phyloP scores from a whole-genome alignment of 345 rosid genomes.

The Rhizophora mangle region DNA sequence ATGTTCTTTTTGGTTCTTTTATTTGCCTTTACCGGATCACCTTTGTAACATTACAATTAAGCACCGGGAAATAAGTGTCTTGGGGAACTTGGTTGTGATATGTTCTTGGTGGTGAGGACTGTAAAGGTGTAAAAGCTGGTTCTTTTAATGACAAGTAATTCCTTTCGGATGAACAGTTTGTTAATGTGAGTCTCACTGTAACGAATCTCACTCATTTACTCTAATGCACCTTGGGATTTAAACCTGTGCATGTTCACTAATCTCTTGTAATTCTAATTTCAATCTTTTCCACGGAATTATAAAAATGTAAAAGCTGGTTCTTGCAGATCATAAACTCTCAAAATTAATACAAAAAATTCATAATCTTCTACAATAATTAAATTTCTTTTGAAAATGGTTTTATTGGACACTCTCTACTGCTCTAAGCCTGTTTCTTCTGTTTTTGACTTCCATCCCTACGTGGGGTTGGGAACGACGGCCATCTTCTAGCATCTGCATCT shows the following conservation, averaged over 20 bases:
- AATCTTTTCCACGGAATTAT: no score
- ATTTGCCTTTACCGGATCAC: conserved; percentile 27
- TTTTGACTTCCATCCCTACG: background rate
- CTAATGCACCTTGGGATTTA: no score
- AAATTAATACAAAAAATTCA: background rate
- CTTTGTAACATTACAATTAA: conserved; percentile 35
- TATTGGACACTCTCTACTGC: background rate
- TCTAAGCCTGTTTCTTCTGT: background rate
- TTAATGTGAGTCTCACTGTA: no score
- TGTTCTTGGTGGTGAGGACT: conserved; percentile 31
- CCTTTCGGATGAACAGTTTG: no score
- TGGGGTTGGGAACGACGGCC: conserved; percentile 8
- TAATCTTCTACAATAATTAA: conserved; percentile 34
- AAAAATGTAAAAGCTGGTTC: conserved; percentile 5
- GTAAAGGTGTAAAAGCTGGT: conserved; percentile 42
- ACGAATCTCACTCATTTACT: no score
- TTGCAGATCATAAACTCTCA: conserved; percentile 26
- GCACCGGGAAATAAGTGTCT: conserved; percentile 14
- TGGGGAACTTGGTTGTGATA: conserved; percentile 26
- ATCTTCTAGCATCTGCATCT: conserved; percentile 23
- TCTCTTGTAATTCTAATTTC: no score
- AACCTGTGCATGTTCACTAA: no score
- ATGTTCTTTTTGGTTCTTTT: background rate
- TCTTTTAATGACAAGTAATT: no score
- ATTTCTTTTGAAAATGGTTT: conserved; percentile 22